Evolutionary conservation across 148 eudicot species (phyloP).

Genomic region (Camellia lanceoleosa): DNA sequence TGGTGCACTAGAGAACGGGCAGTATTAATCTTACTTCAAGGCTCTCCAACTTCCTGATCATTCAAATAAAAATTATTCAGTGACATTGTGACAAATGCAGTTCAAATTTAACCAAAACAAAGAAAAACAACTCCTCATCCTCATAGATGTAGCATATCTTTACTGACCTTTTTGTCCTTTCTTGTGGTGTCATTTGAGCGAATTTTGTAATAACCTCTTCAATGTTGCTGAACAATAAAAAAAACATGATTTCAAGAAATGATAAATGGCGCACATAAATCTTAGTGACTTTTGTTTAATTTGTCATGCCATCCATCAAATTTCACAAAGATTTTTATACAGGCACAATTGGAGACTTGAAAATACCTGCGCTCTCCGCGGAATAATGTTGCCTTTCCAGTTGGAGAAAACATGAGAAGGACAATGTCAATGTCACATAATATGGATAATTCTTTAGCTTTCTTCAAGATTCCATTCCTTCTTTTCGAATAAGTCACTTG

Average conservation of each 20-base stretch:
- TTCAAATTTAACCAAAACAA: neutral
- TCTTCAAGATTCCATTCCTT: constrained; percentile 66
- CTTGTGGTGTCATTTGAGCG: constrained; percentile 79
- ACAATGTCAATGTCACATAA: constrained; percentile 71
- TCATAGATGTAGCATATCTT: neutral
- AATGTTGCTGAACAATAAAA: constrained; percentile 52
- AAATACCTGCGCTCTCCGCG: constrained; percentile 74
- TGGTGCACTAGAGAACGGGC: neutral
- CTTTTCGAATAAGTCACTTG: constrained; percentile 77
- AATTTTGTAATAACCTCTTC: constrained; percentile 84
- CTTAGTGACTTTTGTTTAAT: too few relatives aligned
- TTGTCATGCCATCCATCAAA: neutral
- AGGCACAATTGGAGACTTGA: too few relatives aligned
- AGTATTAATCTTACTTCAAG: constrained; percentile 70
- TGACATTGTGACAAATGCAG: neutral
- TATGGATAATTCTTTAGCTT: constrained; percentile 67
- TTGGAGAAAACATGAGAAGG: constrained; percentile 73
- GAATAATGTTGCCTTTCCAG: constrained; percentile 67
- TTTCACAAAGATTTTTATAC: neutral
- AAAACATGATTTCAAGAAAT: constrained; percentile 4
- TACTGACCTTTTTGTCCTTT: constrained; percentile 70
- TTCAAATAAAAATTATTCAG: constrained; percentile 22
- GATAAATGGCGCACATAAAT: neutral
- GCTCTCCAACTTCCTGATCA: constrained; percentile 90
- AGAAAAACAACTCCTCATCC: neutral